Evolutionary conservation across 116 monocot species (phyloP).

Genomic region (Cymodocea nodosa): DNA sequence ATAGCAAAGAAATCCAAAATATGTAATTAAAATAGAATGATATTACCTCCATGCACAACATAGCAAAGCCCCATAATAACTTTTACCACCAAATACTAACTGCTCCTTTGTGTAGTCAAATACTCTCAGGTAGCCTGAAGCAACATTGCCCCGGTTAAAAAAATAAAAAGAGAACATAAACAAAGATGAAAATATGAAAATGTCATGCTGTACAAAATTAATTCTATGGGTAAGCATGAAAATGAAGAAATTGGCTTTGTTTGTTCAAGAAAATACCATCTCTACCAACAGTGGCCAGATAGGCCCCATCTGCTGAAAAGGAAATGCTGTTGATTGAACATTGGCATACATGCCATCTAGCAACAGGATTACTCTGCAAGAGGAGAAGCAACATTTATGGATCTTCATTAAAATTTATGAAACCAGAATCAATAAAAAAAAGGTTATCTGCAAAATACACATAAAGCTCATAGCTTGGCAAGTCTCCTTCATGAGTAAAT

Average conservation of each 20-base stretch:
- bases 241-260: neutral
- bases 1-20: too few relatives aligned
- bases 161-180: slow-evolving; percentile 1
- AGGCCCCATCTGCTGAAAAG: slow-evolving; percentile 72
- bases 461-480: too few relatives aligned
- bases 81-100: slow-evolving; percentile 85
- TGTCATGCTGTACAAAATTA: too few relatives aligned
- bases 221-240: slow-evolving; percentile 1
- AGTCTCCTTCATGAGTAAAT: too few relatives aligned
- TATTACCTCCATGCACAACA: slow-evolving; percentile 96
- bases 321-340: slow-evolving; percentile 89
- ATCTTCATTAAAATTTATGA: neutral
- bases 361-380: slow-evolving; percentile 78
- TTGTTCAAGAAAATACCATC: slow-evolving; percentile 51
- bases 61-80: slow-evolving; percentile 91
- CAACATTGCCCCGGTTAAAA: neutral
- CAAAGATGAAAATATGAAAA: neutral
- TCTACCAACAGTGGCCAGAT: slow-evolving; percentile 88
- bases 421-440: too few relatives aligned
- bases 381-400: neutral
- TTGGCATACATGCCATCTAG: slow-evolving; percentile 97
- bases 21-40: neutral
- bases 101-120: slow-evolving; percentile 81
- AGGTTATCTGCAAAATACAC: too few relatives aligned
- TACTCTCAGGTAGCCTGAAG: slow-evolving; percentile 85